Evolutionary conservation across 1,284 basidiomycete genomes (phyloP).

Genomic region (Pisolithus thermaeus): DNA sequence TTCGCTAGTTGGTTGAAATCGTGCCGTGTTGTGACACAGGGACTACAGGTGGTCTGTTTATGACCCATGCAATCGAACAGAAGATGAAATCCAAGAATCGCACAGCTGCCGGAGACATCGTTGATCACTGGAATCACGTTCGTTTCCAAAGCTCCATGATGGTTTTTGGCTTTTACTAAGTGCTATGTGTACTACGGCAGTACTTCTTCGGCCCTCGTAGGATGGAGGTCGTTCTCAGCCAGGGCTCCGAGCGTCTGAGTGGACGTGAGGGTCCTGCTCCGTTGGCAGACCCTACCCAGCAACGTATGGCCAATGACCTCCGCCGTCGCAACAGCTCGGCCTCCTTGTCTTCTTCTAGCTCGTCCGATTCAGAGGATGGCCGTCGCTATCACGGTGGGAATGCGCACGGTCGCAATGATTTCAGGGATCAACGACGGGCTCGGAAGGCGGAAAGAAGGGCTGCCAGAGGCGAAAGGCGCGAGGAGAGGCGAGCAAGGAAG

Average conservation of each 20-base stretch:
- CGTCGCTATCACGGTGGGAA: neutral
- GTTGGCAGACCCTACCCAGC: conserved; percentile 14
- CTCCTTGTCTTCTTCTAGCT: conserved; percentile 4
- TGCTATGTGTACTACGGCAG: conserved; percentile 12
- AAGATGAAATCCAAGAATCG: conserved; percentile 25
- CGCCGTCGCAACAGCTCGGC: conserved; percentile 5
- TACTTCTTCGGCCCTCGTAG: conserved; percentile 29
- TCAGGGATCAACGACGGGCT: conserved; percentile 5
- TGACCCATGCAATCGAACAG: conserved; percentile 18
- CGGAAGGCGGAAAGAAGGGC: conserved; percentile 12
- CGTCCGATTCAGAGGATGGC: conserved; percentile 12
- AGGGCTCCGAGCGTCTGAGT: conserved; percentile 25
- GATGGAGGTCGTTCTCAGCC: conserved; percentile 26
- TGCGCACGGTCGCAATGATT: neutral
- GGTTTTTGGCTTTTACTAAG: neutral
- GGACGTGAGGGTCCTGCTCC: conserved; percentile 21
- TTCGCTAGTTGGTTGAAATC: neutral
- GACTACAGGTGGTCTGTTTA: conserved; percentile 16
- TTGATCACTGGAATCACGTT: conserved; percentile 30
- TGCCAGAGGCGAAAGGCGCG: conserved; percentile 7
- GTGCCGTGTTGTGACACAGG: neutral
- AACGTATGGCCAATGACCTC: conserved; percentile 14
- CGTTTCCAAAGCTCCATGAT: neutral
- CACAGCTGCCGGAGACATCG: conserved; percentile 23
- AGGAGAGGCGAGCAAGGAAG: conserved; percentile 6